Evolutionary conservation across 225 moss, liverwort and hornwort species (phyloP).

Genomic region (Physcomitrellopsis africana): DNA sequence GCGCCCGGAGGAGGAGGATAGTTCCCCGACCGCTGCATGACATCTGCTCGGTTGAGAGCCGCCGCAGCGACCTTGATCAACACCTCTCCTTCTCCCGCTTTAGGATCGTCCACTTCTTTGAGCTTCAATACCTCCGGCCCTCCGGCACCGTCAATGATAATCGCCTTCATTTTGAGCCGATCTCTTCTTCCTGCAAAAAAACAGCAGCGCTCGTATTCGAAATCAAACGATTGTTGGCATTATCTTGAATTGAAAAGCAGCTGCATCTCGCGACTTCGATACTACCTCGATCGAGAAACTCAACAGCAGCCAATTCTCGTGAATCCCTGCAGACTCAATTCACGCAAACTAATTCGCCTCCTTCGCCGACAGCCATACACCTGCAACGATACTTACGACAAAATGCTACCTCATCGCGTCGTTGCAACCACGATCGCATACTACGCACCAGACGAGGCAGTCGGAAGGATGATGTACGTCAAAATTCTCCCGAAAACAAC

Average conservation of each 20-base stretch:
- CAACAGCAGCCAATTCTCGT: too few species aligned
- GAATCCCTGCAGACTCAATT: too few species aligned
- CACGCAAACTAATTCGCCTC: background rate
- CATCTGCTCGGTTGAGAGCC: constrained; percentile 74
- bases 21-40: constrained; percentile 57
- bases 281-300: too few species aligned
- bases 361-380: background rate
- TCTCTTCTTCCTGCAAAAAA: background rate
- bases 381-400: background rate
- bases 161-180: constrained; percentile 56
- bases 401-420: background rate
- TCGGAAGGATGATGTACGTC: background rate
- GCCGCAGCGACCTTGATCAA: constrained; percentile 59
- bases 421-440: background rate
- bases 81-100: constrained; percentile 58
- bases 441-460: background rate
- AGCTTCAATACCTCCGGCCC: constrained; percentile 79
- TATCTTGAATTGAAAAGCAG: too few species aligned
- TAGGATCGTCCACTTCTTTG: constrained; percentile 56
- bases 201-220: too few species aligned
- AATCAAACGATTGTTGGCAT: too few species aligned
- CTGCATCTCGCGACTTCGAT: too few species aligned
- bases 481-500: background rate
- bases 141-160: constrained; percentile 61
- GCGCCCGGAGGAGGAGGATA: constrained; percentile 68